phyloP scores from a whole-genome alignment of 768 basidiomycete species.

The Tulasnella sp. region DNA sequence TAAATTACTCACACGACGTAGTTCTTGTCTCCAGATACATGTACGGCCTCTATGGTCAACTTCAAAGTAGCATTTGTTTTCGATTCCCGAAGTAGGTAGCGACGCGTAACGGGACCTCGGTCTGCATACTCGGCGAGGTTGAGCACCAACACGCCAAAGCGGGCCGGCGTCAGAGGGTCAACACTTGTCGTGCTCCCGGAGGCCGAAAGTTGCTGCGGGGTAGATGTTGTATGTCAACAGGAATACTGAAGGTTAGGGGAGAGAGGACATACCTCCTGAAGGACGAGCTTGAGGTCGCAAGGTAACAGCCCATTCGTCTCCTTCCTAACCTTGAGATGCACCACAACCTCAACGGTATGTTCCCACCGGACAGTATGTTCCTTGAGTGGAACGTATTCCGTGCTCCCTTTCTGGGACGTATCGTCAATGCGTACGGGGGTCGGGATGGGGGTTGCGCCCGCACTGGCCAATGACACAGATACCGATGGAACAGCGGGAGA shows the following conservation, averaged over 20 bases:
- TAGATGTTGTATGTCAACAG: no score
- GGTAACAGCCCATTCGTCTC: slow-evolving; percentile 37
- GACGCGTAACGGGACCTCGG: slow-evolving; percentile 43
- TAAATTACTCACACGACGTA: slow-evolving; percentile 34
- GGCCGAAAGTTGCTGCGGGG: no score
- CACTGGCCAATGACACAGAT: slow-evolving; percentile 12
- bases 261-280: slow-evolving; percentile 37
- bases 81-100: slow-evolving; percentile 56
- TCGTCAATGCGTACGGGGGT: slow-evolving; percentile 1
- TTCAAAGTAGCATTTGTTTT: slow-evolving; percentile 72
- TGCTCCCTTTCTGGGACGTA: slow-evolving; percentile 41
- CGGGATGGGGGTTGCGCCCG: neutral
- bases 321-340: slow-evolving; percentile 50
- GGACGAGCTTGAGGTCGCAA: slow-evolving; percentile 52
- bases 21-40: slow-evolving; percentile 40
- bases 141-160: slow-evolving; percentile 51
- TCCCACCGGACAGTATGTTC: slow-evolving; percentile 58
- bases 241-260: neutral
- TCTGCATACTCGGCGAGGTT: slow-evolving; percentile 66
- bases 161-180: slow-evolving; percentile 44
- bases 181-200: no score
- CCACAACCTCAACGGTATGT: slow-evolving; percentile 40
- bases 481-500: slow-evolving; percentile 9
- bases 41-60: slow-evolving; percentile 49
- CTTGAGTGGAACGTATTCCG: slow-evolving; percentile 44